These are phyloP conservation scores for Xylaria sp. DNA, from an alignment of 2,329 filamentous ascomycete genomes.

Conservation along the genomic window DNA sequence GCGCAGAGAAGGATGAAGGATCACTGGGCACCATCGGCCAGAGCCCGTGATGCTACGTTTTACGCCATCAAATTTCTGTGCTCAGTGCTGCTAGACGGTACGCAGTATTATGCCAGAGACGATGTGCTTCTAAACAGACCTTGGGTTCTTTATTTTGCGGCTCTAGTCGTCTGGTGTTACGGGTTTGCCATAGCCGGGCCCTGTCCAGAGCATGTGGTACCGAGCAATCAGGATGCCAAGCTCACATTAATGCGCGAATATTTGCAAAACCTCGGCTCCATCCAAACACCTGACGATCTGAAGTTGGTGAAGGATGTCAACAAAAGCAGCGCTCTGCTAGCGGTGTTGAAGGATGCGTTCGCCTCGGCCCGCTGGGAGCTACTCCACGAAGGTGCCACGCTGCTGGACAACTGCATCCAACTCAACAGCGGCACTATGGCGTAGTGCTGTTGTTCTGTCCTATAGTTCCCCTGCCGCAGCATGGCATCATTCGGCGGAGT, in stretches of 20 bases:
- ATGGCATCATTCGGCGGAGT: neutral
- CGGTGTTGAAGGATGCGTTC: constrained; percentile 86
- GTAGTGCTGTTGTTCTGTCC: constrained; percentile 22
- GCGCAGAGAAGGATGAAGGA: constrained; percentile 88
- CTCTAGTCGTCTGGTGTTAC: constrained; percentile 94
- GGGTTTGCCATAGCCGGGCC: constrained; percentile 90
- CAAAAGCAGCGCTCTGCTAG: constrained; percentile 80
- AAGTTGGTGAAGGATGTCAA: constrained; percentile 80
- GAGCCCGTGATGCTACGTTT: constrained; percentile 89
- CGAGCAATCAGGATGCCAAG: constrained; percentile 72
- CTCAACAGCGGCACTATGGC: constrained; percentile 54
- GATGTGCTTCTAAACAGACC: constrained; percentile 91
- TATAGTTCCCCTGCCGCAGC: neutral
- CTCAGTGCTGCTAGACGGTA: constrained; percentile 79
- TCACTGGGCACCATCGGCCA: constrained; percentile 87
- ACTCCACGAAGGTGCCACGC: constrained; percentile 83
- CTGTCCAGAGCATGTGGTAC: constrained; percentile 63
- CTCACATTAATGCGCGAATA: constrained; percentile 83
- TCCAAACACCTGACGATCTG: constrained; percentile 81
- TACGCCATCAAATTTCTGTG: constrained; percentile 90
- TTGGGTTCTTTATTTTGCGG: constrained; percentile 95
- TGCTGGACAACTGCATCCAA: constrained; percentile 84
- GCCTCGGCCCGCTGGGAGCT: constrained; percentile 89
- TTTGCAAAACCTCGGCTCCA: constrained; percentile 76
- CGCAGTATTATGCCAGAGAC: constrained; percentile 80